Evolutionary conservation across 2,329 filamentous ascomycete species (phyloP).

Genomic region (Ophiosphaerella narmari): DNA sequence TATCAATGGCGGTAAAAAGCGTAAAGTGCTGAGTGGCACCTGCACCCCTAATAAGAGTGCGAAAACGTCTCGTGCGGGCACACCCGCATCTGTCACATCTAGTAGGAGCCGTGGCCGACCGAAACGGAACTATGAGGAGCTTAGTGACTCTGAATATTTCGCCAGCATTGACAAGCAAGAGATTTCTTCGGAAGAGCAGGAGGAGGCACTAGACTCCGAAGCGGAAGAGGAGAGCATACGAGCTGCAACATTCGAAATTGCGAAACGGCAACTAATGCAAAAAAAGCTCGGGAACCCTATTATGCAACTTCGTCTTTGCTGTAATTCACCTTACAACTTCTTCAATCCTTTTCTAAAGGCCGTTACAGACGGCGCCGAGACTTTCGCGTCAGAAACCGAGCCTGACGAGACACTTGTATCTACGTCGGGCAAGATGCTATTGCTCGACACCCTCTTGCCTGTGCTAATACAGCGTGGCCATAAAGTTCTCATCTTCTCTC

Average conservation of each 20-base stretch:
- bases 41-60: constrained; percentile 69
- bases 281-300: constrained; percentile 94
- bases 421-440: constrained; percentile 91
- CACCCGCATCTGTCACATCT: constrained; percentile 63
- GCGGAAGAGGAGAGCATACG: constrained; percentile 67
- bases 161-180: constrained; percentile 68
- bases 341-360: constrained; percentile 76
- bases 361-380: constrained; percentile 56
- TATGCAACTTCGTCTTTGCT: constrained; percentile 88
- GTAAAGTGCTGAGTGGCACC: constrained; percentile 55
- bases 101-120: constrained; percentile 58
- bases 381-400: constrained; percentile 53
- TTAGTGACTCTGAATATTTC: constrained; percentile 87
- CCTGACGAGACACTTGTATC: constrained; percentile 82
- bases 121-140: constrained; percentile 66
- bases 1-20: constrained; percentile 59
- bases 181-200: constrained; percentile 47
- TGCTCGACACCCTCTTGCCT: constrained; percentile 84
- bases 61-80: constrained; percentile 76
- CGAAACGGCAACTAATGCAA: constrained; percentile 82
- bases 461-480: constrained; percentile 74
- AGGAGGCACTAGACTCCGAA: constrained; percentile 50
- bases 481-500: constrained; percentile 94
- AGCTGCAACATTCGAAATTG: constrained; percentile 72
- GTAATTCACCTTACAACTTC: constrained; percentile 95